Percentiles rank a stretch among this genome's conserved stretches.
Conservation (phyloP, 768 basidiomycete genomes). For the Podaxis mareebaensis region DNA sequence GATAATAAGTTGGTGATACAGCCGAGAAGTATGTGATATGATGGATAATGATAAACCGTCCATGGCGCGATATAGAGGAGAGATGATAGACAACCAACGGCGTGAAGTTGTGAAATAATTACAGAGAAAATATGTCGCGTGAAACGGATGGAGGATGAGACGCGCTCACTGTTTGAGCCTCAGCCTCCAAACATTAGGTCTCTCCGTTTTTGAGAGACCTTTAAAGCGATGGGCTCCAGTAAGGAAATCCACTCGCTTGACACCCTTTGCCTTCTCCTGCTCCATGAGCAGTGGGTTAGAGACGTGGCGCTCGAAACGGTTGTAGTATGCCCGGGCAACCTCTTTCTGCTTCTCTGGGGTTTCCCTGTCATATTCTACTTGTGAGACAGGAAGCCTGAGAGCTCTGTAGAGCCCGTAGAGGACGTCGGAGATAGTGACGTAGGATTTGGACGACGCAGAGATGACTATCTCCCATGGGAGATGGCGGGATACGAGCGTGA, state of each 20-base stretch:
- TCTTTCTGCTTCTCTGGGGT: neutral
- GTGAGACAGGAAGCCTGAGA: neutral
- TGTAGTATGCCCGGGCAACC: neutral
- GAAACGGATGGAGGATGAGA: neutral
- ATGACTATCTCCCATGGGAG: slow-evolving; percentile 10
- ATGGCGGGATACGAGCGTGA: slow-evolving; percentile 7
- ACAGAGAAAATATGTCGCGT: neutral
- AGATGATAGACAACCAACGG: neutral
- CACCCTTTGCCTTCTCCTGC: neutral
- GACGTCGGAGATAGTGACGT: neutral
- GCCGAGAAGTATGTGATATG: neutral
- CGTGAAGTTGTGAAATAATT: neutral
- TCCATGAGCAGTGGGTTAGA: neutral
- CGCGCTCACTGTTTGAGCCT: neutral
- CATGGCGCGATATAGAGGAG: neutral
- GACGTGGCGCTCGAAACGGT: neutral
- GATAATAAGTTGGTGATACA: neutral
- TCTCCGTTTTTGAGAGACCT: neutral
- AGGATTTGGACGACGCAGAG: neutral
- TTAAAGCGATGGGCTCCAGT: slow-evolving; percentile 1
- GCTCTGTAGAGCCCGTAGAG: slow-evolving; percentile 5
- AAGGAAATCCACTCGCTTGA: slow-evolving; percentile 8
- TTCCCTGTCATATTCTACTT: neutral
- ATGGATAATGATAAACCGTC: slow-evolving; percentile 13
- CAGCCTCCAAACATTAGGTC: neutral